These are phyloP conservation scores for Suillus variegatus DNA, from an alignment of 768 basidiomycete species.

Conservation along the genomic window DNA sequence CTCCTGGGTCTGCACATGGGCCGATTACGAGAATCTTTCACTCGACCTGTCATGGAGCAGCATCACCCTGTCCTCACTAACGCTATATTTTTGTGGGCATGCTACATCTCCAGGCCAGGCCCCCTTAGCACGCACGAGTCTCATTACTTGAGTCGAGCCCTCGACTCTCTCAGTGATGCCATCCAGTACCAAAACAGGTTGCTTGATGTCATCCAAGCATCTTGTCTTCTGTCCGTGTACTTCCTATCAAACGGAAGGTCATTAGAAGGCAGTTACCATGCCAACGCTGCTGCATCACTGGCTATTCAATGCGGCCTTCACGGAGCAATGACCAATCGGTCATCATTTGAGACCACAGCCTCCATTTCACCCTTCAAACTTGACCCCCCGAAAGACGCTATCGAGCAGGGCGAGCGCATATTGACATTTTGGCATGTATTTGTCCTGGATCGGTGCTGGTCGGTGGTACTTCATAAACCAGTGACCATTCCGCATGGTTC, in stretches of 20 bases:
- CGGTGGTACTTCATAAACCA: constrained; percentile 69
- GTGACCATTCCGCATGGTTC: constrained; percentile 64
- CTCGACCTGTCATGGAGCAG: constrained; percentile 54
- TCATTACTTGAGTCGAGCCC: constrained; percentile 65
- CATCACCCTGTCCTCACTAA: constrained; percentile 79
- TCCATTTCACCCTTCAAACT: constrained; percentile 43
- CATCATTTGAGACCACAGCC: constrained; percentile 36
- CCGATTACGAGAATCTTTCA: constrained; percentile 61
- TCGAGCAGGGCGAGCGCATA: constrained; percentile 72
- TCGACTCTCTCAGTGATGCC: constrained; percentile 64
- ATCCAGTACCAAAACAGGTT: constrained; percentile 55
- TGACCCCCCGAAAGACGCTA: constrained; percentile 56
- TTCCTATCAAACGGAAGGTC: constrained; percentile 76
- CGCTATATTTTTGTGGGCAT: constrained; percentile 82
- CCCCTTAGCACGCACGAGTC: constrained; percentile 71
- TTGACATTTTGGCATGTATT: constrained; percentile 85
- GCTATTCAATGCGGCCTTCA: constrained; percentile 76
- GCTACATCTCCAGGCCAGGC: constrained; percentile 74
- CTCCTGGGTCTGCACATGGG: constrained; percentile 72
- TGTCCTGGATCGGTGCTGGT: constrained; percentile 81
- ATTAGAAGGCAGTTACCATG: constrained; percentile 78
- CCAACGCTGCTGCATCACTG: constrained; percentile 70
- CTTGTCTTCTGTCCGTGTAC: constrained; percentile 73
- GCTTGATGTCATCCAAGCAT: constrained; percentile 75
- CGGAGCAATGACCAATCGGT: constrained; percentile 34